phyloP scores from a whole-genome alignment of 2,329 filamentous ascomycete genomes.

The Zymoseptoria tritici region DNA sequence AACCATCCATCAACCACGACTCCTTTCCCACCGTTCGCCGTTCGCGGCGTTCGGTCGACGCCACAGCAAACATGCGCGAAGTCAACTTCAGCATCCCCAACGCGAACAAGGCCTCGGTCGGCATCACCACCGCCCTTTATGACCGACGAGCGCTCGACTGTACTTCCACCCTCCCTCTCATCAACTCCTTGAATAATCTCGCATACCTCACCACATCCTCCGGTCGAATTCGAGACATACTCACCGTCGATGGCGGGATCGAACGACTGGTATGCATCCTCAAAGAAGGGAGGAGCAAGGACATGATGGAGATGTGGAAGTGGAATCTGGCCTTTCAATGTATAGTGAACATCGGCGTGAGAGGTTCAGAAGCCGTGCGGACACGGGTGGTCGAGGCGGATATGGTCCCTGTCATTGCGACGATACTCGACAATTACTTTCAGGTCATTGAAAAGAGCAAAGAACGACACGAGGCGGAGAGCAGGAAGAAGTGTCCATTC shows the following conservation, averaged over 20 bases:
- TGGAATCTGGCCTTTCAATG: constrained; percentile 99
- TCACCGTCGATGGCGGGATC: constrained; percentile 97
- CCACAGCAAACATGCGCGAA: constrained; percentile 75
- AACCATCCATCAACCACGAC: background rate
- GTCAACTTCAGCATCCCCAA: constrained; percentile 99
- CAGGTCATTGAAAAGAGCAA: constrained; percentile 89
- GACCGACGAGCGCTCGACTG: constrained; percentile 96
- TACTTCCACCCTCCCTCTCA: constrained; percentile 92
- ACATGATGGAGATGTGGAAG: constrained; percentile 99
- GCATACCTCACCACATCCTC: constrained; percentile 98
- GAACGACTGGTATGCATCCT: constrained; percentile 94
- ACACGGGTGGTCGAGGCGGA: constrained; percentile 96
- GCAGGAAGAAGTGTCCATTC: constrained; percentile 49
- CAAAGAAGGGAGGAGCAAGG: constrained; percentile 92
- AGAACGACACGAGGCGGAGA: constrained; percentile 75
- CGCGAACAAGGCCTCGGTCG: constrained; percentile 98
- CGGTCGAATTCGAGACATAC: constrained; percentile 90
- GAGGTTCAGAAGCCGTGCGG: constrained; percentile 87
- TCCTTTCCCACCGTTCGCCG: background rate
- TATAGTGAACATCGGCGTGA: constrained; percentile 95
- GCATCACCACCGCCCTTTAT: constrained; percentile 96
- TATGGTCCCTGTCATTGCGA: constrained; percentile 98
- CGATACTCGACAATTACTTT: constrained; percentile 96
- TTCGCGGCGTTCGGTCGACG: constrained; percentile 6
- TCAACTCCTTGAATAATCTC: constrained; percentile 98